A percentile compares a stretch with the other conserved stretches of the same genome.
These are phyloP conservation scores for Pyrus hybrid DNA, from an alignment of 331 rosid species.

Conservation along the genomic window DNA sequence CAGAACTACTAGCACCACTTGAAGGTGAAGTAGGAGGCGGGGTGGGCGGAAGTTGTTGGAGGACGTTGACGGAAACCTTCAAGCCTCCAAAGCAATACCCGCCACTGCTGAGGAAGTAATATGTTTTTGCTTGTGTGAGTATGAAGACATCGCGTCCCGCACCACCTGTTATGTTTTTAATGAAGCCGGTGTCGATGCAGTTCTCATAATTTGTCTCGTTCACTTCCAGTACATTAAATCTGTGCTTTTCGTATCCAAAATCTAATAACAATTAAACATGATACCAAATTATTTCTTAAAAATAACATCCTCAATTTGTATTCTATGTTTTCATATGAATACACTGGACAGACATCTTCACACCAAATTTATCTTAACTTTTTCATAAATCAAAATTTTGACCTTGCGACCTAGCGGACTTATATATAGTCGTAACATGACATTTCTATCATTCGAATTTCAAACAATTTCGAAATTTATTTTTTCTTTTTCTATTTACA, in stretches of 20 bases:
- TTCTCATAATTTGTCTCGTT: conserved; percentile 36
- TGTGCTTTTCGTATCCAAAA: conserved; percentile 36
- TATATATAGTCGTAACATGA: too few relatives aligned
- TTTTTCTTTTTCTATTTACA: too few relatives aligned
- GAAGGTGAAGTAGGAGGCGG: background rate
- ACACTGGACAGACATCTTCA: background rate
- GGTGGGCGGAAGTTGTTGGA: conserved; percentile 8
- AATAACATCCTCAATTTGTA: background rate
- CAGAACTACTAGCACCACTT: background rate
- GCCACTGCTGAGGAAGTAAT: conserved; percentile 41
- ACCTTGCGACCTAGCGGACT: background rate
- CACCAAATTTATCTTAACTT: background rate
- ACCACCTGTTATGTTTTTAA: conserved; percentile 32
- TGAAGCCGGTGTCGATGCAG: conserved; percentile 28
- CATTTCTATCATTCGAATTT: too few relatives aligned
- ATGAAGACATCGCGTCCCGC: conserved; percentile 37
- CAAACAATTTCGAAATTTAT: too few relatives aligned
- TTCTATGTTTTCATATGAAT: background rate
- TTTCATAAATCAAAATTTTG: background rate
- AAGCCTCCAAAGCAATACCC: conserved; percentile 33
- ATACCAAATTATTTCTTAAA: background rate
- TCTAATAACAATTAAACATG: conserved; percentile 7
- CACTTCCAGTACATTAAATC: conserved; percentile 42
- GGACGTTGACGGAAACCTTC: conserved; percentile 35
- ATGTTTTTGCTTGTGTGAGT: conserved; percentile 18